Base-by-base conservation (phyloP, 352 stramenopile genomes). In the Phytopythium chamaehyphon region DNA sequence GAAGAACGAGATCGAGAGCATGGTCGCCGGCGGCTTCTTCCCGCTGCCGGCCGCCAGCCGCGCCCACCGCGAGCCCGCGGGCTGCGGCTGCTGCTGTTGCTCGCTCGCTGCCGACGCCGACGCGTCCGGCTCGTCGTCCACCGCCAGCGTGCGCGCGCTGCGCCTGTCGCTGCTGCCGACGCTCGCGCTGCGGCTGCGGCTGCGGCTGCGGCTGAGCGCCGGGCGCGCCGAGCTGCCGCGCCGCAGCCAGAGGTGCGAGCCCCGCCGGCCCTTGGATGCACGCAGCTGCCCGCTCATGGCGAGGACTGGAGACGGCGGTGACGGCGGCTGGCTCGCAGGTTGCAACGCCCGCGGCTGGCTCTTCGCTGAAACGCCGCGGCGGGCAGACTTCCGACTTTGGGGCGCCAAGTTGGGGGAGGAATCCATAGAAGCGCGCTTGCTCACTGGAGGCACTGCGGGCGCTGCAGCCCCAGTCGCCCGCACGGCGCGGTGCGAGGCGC, bases 1-100 rank as follows among this genome's bases (percentile, higher is more conserved):
- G 54, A 82, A 86, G 47, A 88, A 88, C 48, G 77, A 80, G 50
- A 88, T 86, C 6, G 77, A 88, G 57, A 78, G 86, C 68, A 86
- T 77, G 48, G 61, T 65, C 31, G 59, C 68, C 22, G 68, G 49
- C 6, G 61, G 40, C n/a, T 18, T 21, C 33, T 40, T 40, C n/a
- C 63, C 69, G 35, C 44, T 26, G 15, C 26, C 26, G 15, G 14
- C 19, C 21, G 46, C 46, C 18, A 51, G 8, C 28, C 28, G 46
- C 46, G 31, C 40, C 46, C 33, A 33, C 10, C 19, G 15, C 8
- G 31, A 10, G 28, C 18, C 4, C 11, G 19, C 1, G 15, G 28
- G 2, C 18, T 28, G 35, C 44, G 26, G 2, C 44, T 24, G 16
- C 2, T 49, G 23, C 2, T 14, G 4, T 3, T n/a, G 26, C 15